Percentiles rank a stretch among this genome's conserved stretches.
Conservation (phyloP, 306 rosid species). For the Trifolium fragiferum region DNA sequence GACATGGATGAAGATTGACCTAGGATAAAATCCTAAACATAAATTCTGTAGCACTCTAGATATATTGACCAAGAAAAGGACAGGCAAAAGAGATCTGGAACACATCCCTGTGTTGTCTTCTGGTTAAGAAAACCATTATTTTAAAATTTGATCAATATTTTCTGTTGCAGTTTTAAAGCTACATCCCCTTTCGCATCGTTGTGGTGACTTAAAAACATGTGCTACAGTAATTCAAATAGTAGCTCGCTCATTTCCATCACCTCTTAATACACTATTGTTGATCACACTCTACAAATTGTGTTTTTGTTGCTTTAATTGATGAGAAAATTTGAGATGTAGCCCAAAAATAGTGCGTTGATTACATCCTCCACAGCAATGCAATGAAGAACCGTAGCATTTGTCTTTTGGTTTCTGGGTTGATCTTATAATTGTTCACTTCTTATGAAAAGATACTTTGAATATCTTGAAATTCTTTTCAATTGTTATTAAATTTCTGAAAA, state of each 20-base stretch:
- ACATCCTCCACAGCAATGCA: background rate
- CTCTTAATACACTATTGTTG: slow-evolving; percentile 11
- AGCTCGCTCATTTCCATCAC: background rate
- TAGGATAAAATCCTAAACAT: slow-evolving; percentile 19
- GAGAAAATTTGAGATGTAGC: background rate
- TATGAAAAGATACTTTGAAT: slow-evolving; percentile 3
- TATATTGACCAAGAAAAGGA: slow-evolving; percentile 10
- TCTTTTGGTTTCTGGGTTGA: background rate
- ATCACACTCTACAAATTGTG: slow-evolving; percentile 13
- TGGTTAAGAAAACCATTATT: background rate
- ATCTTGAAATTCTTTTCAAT: slow-evolving; percentile 8
- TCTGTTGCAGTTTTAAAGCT: slow-evolving; percentile 1
- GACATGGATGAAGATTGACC: background rate
- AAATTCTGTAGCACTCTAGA: slow-evolving; percentile 21
- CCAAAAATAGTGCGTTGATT: background rate
- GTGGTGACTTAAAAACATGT: background rate
- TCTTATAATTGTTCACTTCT: background rate
- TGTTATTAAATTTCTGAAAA: slow-evolving; percentile 4
- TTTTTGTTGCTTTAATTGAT: background rate
- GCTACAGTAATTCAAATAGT: slow-evolving; percentile 1
- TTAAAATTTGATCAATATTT: background rate
- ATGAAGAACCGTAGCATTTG: background rate
- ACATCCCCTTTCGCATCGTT: background rate
- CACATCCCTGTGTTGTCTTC: background rate
- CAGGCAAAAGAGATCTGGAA: background rate